A percentile compares a stretch with the other conserved stretches of the same genome.
phyloP scores from a whole-genome alignment of 2,329 filamentous ascomycete genomes.

The Trichoderma afroharzianum region DNA sequence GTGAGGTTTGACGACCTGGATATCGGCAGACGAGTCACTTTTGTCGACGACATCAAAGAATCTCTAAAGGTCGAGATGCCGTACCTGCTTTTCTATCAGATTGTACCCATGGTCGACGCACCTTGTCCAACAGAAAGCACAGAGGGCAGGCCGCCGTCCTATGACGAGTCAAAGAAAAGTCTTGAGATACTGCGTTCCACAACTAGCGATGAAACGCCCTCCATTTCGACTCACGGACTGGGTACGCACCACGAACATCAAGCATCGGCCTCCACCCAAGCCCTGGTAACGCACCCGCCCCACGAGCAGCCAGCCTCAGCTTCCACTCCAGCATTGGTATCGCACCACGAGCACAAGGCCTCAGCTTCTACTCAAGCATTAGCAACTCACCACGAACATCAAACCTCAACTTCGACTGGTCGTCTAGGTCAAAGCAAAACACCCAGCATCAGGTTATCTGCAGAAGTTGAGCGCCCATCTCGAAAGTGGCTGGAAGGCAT shows the following conservation, averaged over 20 bases:
- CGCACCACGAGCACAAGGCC: not conserved
- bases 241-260: constrained; percentile 25
- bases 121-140: constrained; percentile 45
- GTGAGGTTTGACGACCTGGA: constrained; percentile 87
- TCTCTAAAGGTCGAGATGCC: constrained; percentile 84
- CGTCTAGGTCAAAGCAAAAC: constrained; percentile 33
- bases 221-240: constrained; percentile 5
- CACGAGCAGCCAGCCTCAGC: constrained; percentile 27
- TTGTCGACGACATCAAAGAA: constrained; percentile 73
- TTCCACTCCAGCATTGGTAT: constrained; percentile 16
- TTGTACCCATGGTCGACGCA: constrained; percentile 78
- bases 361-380: not conserved
- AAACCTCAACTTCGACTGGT: constrained; percentile 23
- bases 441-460: constrained; percentile 53
- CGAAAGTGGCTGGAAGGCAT: constrained; percentile 45
- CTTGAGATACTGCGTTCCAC: constrained; percentile 30
- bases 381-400: constrained; percentile 25
- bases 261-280: constrained; percentile 21
- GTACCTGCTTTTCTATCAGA: constrained; percentile 93
- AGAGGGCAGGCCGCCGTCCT: constrained; percentile 55
- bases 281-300: not conserved
- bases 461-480: constrained; percentile 48
- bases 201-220: constrained; percentile 18
- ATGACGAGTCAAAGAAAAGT: constrained; percentile 49
- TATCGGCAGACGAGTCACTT: constrained; percentile 62